These are phyloP conservation scores for Ustilago tritici DNA, from an alignment of 1,284 basidiomycete species.

Conservation along the genomic window DNA sequence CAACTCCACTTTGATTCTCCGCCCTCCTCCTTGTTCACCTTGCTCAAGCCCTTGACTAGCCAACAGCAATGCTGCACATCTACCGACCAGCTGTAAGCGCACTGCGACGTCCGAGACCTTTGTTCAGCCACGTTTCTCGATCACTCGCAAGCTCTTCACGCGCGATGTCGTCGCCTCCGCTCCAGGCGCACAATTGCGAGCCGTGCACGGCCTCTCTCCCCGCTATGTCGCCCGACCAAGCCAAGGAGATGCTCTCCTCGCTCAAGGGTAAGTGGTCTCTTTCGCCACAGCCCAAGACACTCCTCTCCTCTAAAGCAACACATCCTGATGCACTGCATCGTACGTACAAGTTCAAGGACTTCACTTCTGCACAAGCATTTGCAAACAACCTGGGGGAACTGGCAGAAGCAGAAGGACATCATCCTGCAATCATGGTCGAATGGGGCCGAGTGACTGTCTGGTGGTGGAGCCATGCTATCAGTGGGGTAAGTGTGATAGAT, in stretches of 20 bases:
- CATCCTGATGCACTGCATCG: constrained; percentile 53
- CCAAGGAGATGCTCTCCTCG: constrained; percentile 25
- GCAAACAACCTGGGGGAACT: constrained; percentile 46
- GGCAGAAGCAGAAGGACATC: constrained; percentile 63
- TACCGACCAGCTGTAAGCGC: not conserved
- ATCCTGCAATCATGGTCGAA: constrained; percentile 64
- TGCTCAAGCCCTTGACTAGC: not conserved
- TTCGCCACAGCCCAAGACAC: constrained; percentile 46
- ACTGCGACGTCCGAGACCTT: not conserved
- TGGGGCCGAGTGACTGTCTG: constrained; percentile 66
- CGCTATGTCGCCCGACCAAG: constrained; percentile 27
- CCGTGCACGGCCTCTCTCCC: constrained; percentile 35
- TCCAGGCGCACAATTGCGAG: constrained; percentile 34
- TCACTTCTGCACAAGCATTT: constrained; percentile 54
- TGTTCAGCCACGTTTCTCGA: not conserved
- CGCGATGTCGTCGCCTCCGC: constrained; percentile 23
- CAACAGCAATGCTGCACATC: constrained; percentile 16
- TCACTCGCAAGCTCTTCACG: not conserved
- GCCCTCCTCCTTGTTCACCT: not conserved
- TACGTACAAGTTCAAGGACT: constrained; percentile 64
- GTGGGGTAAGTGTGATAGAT: constrained; percentile 57
- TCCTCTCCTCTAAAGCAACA: constrained; percentile 17
- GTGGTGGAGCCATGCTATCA: constrained; percentile 68
- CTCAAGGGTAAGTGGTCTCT: constrained; percentile 55
- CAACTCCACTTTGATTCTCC: constrained; percentile 1